Base-by-base conservation (phyloP, 495 filamentous ascomycete genomes). In the Astrocystis sublimbata region DNA sequence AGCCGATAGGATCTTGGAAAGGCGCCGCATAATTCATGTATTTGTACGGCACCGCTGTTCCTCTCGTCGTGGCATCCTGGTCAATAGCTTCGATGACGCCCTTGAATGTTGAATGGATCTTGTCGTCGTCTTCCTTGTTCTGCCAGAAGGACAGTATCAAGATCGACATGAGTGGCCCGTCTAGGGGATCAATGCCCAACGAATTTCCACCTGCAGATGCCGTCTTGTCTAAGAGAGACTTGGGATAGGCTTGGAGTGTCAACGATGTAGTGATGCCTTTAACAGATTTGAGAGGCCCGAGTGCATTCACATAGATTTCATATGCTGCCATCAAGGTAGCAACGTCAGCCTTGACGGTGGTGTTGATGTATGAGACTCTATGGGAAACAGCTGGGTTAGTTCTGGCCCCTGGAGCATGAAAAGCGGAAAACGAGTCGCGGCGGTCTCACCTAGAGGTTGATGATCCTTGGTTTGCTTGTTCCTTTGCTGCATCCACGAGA, bases 201-300 rank as follows among this genome's bases (percentile, higher is more conserved):
- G 64, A 53, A 26, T 78, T 74, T 3, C 72, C 73, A n/a, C 71
- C 70, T 0, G 64, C 65, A 2, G 46, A 31, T 6, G 49, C 43
- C 1, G 67, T 51, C 8, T 40, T 50, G 6, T 58, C 50, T 15
- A 71, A 57, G 1, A 70, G 64, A 36, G 60, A 70, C 6, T 35
- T 36, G 2, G 71, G 49, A 17, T 76, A 66, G 2, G 73, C 65
- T 42, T 75, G 75, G 24, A 69, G 62, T 6, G 61, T 65, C 5
- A 67, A 57, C 8, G 53, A 60, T n/a, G n/a, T n/a, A n/a, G n/a
- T n/a, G n/a, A n/a, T n/a, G n/a, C n/a, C n/a, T n/a, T n/a, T n/a
- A n/a, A n/a, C n/a, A n/a, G n/a, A n/a, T n/a, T n/a, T n/a, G n/a
- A n/a, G n/a, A n/a, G n/a, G n/a, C n/a, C n/a, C n/a, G n/a, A n/a